Percentiles rank a stretch among this genome's conserved stretches.
These are phyloP conservation scores for Lizonia empirigonia DNA, from an alignment of 2,329 filamentous ascomycete species.

Conservation along the genomic window DNA sequence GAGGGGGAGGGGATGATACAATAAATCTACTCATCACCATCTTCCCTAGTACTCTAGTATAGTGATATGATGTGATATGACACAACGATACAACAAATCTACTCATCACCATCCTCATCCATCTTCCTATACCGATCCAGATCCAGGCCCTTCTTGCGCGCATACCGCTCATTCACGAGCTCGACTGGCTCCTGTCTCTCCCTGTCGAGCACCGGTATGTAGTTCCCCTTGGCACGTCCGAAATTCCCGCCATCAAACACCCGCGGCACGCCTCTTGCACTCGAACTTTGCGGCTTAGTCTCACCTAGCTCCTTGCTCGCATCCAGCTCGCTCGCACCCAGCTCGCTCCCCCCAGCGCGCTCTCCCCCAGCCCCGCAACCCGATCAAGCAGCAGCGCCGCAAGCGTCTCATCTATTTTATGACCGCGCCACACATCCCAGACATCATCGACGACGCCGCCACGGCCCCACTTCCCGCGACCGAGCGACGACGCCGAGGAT, in stretches of 20 bases:
- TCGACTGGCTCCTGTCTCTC: slow-evolving; percentile 63
- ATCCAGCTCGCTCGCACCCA: too few species aligned
- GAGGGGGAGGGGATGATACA: too few species aligned
- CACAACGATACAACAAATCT: too few species aligned
- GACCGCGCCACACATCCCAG: slow-evolving; percentile 82
- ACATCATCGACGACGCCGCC: slow-evolving; percentile 58
- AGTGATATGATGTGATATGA: too few species aligned
- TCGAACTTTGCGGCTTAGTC: too few species aligned
- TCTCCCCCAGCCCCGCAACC: slow-evolving; percentile 51
- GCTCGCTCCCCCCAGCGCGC: slow-evolving; percentile 30
- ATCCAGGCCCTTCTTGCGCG: slow-evolving; percentile 56
- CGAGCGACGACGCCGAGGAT: slow-evolving; percentile 22
- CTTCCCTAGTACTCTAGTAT: too few species aligned
- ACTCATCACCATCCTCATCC: slow-evolving; percentile 39
- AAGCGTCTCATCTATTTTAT: slow-evolving; percentile 89
- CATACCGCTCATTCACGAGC: slow-evolving; percentile 66
- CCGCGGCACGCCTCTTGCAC: slow-evolving; percentile 52
- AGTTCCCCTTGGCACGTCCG: slow-evolving; percentile 61
- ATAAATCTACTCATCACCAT: too few species aligned
- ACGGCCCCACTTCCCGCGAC: slow-evolving; percentile 43
- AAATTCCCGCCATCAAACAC: slow-evolving; percentile 65
- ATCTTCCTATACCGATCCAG: slow-evolving; percentile 12
- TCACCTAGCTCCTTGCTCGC: slow-evolving; percentile 16
- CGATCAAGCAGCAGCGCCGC: slow-evolving; percentile 74
- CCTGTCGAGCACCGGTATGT: slow-evolving; percentile 62